phyloP scores from a whole-genome alignment of 805 yeast genomes.

The Ogataea zsoltii region DNA sequence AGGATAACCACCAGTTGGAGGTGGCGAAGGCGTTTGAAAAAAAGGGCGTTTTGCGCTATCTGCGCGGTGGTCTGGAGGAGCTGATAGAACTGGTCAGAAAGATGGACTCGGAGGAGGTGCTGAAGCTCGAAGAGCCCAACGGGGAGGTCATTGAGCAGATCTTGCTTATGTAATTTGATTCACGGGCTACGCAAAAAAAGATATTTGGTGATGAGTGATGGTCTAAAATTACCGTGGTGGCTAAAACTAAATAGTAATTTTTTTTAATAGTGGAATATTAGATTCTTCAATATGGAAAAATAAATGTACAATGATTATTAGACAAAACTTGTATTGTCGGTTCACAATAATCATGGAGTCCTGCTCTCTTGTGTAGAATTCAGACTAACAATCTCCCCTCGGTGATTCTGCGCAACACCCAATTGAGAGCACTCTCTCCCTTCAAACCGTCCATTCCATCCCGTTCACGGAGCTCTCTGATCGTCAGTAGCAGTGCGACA shows the following conservation, averaged over 20 bases:
- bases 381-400: constrained; percentile 11
- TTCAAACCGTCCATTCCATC: constrained; percentile 3
- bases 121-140: constrained; percentile 26
- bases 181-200: too few species aligned
- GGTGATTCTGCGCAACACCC: constrained; percentile 9
- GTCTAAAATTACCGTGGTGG: too few species aligned
- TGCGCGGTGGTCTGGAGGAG: constrained; percentile 18
- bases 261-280: too few species aligned
- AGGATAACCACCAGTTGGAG: constrained; percentile 86
- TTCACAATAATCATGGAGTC: too few species aligned
- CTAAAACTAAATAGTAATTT: too few species aligned
- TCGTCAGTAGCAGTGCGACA: constrained; percentile 14
- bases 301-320: too few species aligned
- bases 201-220: too few species aligned
- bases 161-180: constrained; percentile 9
- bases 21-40: constrained; percentile 59
- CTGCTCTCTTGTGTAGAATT: too few species aligned
- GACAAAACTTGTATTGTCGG: too few species aligned
- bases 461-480: constrained; percentile 9
- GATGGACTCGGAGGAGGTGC: constrained; percentile 14
- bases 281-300: too few species aligned
- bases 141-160: constrained; percentile 23
- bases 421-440: constrained; percentile 7
- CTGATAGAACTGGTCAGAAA: constrained; percentile 17
- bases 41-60: constrained; percentile 31